Evolutionary conservation across 148 eudicot genomes (phyloP), one percentile per base, ranked within the genome.

Genomic region (Polygonum aviculare): DNA sequence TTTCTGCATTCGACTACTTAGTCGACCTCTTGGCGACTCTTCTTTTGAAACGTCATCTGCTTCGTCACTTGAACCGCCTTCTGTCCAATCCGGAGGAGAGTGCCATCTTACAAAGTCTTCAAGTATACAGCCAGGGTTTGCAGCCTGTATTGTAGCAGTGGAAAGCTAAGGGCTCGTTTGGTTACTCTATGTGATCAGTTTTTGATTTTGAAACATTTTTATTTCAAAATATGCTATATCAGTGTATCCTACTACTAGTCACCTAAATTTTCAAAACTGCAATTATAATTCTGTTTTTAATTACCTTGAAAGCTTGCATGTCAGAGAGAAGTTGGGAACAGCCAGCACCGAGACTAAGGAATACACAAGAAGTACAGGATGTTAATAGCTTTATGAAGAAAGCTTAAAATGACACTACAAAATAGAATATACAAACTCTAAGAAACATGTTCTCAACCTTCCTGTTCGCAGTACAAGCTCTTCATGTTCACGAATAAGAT

Each of bases 71-170:
- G 82, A 82, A 52, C 84, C 91, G 21, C 35, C 74, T 83, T 90
- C 96, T 69, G 81, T 83, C 97, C 97, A 95, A 88, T 95, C 98
- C 77, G 97, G 97, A 39, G 98, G 98, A 78, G 98, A 95, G 81
- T 95, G 98, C 98, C 98, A 95, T 83, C 98, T 89, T 40, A 95
- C 93, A 75, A 95, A 95, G 84, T 95, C 98, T 83, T 95, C 98
- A 78, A 95, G 90, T 74, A 85, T 89, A 83, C 97, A 95, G 67
- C 98, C 98, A 82, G 98, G 98, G 77, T 95, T 95, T 83, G 98
- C 98, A 57, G 98, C 98, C 98, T 95, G 75, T 79, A 51, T 80
- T 10, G 60, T 38, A n/a, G 60, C 47, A 57, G 33, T 1, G 69
- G 38, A 65, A 74, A 75, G 26, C 74, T 33, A 12, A 49, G 70